Percentiles rank a stretch among this genome's conserved stretches.
Conservation (phyloP, 306 rosid species). For the Quillaja saponaria region DNA sequence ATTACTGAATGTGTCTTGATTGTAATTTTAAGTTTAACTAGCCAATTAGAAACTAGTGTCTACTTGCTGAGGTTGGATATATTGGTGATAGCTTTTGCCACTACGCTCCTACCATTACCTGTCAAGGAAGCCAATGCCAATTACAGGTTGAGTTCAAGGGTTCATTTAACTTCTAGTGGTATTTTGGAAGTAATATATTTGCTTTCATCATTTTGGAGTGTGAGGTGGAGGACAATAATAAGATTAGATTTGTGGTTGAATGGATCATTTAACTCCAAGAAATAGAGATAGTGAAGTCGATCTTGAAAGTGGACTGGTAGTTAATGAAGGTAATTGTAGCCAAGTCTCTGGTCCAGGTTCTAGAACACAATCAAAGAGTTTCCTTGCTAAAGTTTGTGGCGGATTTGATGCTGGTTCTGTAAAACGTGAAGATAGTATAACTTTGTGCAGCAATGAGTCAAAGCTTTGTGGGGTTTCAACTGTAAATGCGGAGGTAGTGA, state of each 20-base stretch:
- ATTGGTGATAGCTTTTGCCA: conserved; percentile 17
- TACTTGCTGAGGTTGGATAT: conserved; percentile 32
- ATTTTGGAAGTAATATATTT: conserved; percentile 22
- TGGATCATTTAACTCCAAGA: conserved; percentile 45
- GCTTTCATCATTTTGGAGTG: conserved; percentile 20
- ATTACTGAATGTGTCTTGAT: conserved; percentile 25
- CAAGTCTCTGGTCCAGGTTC: conserved; percentile 33
- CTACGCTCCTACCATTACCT: neutral
- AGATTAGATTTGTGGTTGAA: conserved; percentile 34
- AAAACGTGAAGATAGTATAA: conserved; percentile 42
- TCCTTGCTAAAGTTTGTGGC: conserved; percentile 48
- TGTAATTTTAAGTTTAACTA: conserved; percentile 27
- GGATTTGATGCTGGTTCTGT: conserved; percentile 45
- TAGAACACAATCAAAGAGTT: conserved; percentile 44
- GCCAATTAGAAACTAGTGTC: conserved; percentile 26
- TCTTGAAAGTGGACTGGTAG: conserved; percentile 60
- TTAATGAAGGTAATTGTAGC: conserved; percentile 46
- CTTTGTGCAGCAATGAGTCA: conserved; percentile 38
- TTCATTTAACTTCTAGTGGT: conserved; percentile 9
- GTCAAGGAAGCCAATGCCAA: conserved; percentile 26
- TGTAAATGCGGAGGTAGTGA: conserved; percentile 34
- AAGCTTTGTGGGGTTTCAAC: conserved; percentile 36
- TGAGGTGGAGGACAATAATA: conserved; percentile 12
- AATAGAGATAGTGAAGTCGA: conserved; percentile 56
- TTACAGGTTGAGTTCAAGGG: conserved; percentile 40